Percentiles rank a stretch among this genome's conserved stretches.
Evolutionary conservation across 148 eudicot genomes (phyloP).

Genomic region (Camellia sinensis): DNA sequence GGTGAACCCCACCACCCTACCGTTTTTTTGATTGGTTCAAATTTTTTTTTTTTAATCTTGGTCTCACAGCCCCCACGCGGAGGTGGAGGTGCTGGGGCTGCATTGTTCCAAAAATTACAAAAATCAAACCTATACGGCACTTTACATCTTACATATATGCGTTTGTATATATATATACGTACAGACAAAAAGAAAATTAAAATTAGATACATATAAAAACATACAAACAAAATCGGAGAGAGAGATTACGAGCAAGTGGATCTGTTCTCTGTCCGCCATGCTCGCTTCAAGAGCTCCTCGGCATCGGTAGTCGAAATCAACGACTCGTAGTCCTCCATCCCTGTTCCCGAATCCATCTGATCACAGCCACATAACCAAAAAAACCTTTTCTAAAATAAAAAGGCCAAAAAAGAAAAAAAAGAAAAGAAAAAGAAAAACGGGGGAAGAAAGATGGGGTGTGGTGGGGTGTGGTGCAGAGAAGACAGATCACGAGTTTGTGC

Average conservation of each 20-base stretch:
- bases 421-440: not conserved
- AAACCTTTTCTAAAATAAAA: not conserved
- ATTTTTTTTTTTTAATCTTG: too few species aligned
- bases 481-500: conserved; percentile 9
- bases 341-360: conserved; percentile 36
- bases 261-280: conserved; percentile 92
- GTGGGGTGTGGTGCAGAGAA: not conserved
- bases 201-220: not conserved
- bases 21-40: too few species aligned
- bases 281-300: conserved; percentile 71
- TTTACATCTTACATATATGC: not conserved
- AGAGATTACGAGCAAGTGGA: conserved; percentile 66
- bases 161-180: too few species aligned
- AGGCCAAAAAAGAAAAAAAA: not conserved
- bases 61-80: too few species aligned
- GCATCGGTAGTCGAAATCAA: conserved; percentile 74
- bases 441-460: too few species aligned
- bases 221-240: not conserved
- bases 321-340: conserved; percentile 61
- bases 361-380: not conserved
- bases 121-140: not conserved
- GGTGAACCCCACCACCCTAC: too few species aligned
- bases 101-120: not conserved
- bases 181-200: too few species aligned
- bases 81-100: too few species aligned